Base-by-base conservation (phyloP, 352 stramenopile genomes). In the Phytophthora rubi region DNA sequence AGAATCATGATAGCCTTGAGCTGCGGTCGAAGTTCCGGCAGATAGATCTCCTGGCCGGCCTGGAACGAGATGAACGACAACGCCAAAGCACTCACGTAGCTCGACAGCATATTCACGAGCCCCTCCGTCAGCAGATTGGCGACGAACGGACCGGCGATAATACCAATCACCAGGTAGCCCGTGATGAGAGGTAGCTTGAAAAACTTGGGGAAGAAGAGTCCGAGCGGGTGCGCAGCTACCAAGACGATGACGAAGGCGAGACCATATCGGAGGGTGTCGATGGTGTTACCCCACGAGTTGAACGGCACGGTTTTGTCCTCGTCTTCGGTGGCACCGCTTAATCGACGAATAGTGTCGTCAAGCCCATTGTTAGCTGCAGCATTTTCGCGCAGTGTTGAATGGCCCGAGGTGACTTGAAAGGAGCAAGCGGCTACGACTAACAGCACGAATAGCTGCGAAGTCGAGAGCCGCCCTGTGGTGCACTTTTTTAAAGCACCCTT, bases 51-150 rank as follows among this genome's bases (percentile, higher is more conserved):
- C 44, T 90, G 82, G 1, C 82, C 82, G 6, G 82, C 82, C 59
- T 90, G 83, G 62, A 89, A 88, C 75, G 83, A 89, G 66, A 91
- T 91, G 71, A 91, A 91, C 21, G 83, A 89, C 35, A 91, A 68
- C 35, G 83, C 81, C 64, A 89, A 67, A 30, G 81, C 80, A 60
- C 83, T 91, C 42, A 91, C 76, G 30, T 76, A 84, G 61, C 53
- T 74, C 28, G 81, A 71, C 21, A 91, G 62, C 70, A 88, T 79
- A 16, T 75, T 58, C 21, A 89, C 76, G 9, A 78, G 59, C 3
- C 59, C 45, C 9, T 70, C 74, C 10, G 81, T 65, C 10, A 91
- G 64, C 26, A 91, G 26, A 32, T 89, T 80, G 44, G 83, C 54
- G 6, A 88, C 62, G 63, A 91, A 91, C 32, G 83, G 83, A 0